Evolutionary conservation across 768 basidiomycete species (phyloP).

Genomic region (Pisolithus microcarpus): DNA sequence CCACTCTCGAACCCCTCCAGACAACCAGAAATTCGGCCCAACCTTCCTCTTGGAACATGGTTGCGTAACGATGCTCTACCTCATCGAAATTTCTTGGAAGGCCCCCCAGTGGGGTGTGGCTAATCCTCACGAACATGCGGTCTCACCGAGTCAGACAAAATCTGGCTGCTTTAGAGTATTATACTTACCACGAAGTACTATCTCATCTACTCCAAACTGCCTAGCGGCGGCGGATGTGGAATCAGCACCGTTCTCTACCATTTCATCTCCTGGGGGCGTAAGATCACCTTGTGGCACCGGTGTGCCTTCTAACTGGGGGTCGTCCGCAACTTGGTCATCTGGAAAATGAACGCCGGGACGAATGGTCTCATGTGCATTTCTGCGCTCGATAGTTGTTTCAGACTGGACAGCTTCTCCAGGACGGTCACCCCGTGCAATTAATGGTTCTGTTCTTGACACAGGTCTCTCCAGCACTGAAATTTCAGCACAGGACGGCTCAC

Average conservation of each 20-base stretch:
- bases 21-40: conserved; percentile 83
- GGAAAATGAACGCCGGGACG: conserved; percentile 13
- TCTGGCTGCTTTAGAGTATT: background rate
- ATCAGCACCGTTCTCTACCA: conserved; percentile 59
- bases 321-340: background rate
- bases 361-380: conserved; percentile 6
- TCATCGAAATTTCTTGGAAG: conserved; percentile 57
- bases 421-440: conserved; percentile 2
- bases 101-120: conserved; percentile 50
- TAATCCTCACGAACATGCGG: conserved; percentile 80
- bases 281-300: conserved; percentile 67
- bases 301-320: conserved; percentile 14
- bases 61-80: conserved; percentile 53
- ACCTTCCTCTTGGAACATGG: conserved; percentile 53
- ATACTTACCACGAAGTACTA: conserved; percentile 66
- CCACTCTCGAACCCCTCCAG: conserved; percentile 71
- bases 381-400: conserved; percentile 9
- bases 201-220: conserved; percentile 37
- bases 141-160: conserved; percentile 34
- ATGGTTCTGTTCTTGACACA: conserved; percentile 15
- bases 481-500: conserved; percentile 4
- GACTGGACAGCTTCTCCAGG: conserved; percentile 5
- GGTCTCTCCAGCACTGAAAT: conserved; percentile 13
- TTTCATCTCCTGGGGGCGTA: conserved; percentile 46
- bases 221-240: conserved; percentile 33